These are phyloP conservation scores for Yamadazyma songkhlaensis DNA, from an alignment of 1,139 yeast species.

Conservation along the genomic window DNA sequence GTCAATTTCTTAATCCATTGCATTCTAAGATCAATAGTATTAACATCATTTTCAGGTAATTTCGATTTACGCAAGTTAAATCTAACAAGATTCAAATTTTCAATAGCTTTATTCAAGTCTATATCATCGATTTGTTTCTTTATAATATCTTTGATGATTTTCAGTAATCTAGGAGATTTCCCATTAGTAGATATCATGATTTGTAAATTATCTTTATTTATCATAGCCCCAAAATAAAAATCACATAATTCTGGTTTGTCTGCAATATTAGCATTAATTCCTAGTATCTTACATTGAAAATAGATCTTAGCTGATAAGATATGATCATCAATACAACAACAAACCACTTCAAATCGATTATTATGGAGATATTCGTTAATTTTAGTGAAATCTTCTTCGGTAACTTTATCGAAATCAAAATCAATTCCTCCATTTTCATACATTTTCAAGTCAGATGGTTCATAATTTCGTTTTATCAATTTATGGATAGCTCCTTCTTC, in stretches of 20 bases:
- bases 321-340: constrained; percentile 78
- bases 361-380: constrained; percentile 33
- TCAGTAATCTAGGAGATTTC: constrained; percentile 73
- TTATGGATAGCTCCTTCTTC: constrained; percentile 42
- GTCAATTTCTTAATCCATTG: constrained; percentile 68
- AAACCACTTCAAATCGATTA: constrained; percentile 58
- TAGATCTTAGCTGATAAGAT: constrained; percentile 57
- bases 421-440: constrained; percentile 28
- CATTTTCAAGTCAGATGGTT: constrained; percentile 45
- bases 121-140: constrained; percentile 42
- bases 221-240: constrained; percentile 81
- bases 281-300: constrained; percentile 50
- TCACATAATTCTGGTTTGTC: constrained; percentile 84
- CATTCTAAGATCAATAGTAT: constrained; percentile 63
- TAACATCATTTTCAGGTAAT: constrained; percentile 46
- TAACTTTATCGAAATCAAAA: constrained; percentile 19
- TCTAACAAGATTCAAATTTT: constrained; percentile 60
- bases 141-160: constrained; percentile 59
- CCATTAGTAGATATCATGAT: constrained; percentile 86
- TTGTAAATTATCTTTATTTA: constrained; percentile 73
- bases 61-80: constrained; percentile 45
- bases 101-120: constrained; percentile 57
- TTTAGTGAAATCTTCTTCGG: constrained; percentile 24
- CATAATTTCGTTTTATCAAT: constrained; percentile 40
- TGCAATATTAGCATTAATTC: constrained; percentile 76